Evolutionary conservation across 1,284 basidiomycete species (phyloP).

Genomic region (Melampsora americana): DNA sequence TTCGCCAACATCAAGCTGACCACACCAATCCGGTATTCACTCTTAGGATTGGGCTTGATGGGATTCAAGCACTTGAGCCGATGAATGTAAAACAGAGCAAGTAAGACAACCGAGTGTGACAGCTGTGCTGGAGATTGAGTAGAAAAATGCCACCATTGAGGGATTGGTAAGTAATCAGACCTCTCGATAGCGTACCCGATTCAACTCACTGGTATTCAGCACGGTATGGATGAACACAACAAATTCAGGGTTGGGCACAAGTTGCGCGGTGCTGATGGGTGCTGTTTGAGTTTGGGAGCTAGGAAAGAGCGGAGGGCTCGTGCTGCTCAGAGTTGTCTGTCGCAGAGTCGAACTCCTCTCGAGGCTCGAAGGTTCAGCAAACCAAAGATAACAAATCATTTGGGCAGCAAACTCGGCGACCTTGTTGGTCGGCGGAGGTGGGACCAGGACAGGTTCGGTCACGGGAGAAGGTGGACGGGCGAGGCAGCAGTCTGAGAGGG

Average conservation of each 20-base stretch:
- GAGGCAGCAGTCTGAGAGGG: slow-evolving; percentile 10
- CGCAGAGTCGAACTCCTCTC: slow-evolving; percentile 41
- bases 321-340: slow-evolving; percentile 40
- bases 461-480: slow-evolving; percentile 15
- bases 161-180: too few species aligned
- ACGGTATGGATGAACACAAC: slow-evolving; percentile 72
- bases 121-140: slow-evolving; percentile 62
- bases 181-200: too few species aligned
- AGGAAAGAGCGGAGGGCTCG: slow-evolving; percentile 55
- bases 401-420: slow-evolving; percentile 62
- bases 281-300: slow-evolving; percentile 64
- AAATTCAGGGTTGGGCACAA: slow-evolving; percentile 32
- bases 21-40: slow-evolving; percentile 82
- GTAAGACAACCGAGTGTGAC: slow-evolving; percentile 80
- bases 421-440: slow-evolving; percentile 24
- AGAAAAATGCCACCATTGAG: background rate
- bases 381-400: slow-evolving; percentile 86
- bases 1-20: slow-evolving; percentile 91
- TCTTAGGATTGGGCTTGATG: slow-evolving; percentile 66
- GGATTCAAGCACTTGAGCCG: slow-evolving; percentile 73
- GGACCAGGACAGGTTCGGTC: slow-evolving; percentile 18
- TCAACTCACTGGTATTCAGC: slow-evolving; percentile 64
- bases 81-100: slow-evolving; percentile 84
- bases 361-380: slow-evolving; percentile 57
- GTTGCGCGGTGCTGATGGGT: slow-evolving; percentile 57